Evolutionary conservation across 139 green algal species (phyloP).

Genomic region (Chlorella sp.): DNA sequence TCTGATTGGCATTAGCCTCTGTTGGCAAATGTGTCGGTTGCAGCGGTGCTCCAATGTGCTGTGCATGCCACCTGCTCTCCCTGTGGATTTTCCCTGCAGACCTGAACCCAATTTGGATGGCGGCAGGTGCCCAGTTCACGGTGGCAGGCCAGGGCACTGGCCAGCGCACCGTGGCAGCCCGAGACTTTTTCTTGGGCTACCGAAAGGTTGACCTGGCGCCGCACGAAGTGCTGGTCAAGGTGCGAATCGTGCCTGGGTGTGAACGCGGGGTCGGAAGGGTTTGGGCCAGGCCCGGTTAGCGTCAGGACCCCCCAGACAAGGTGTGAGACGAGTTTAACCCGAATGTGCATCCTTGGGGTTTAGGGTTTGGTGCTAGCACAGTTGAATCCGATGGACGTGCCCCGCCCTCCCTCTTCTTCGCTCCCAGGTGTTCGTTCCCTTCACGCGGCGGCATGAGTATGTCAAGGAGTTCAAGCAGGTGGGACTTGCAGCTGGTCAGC

Average conservation of each 20-base stretch:
- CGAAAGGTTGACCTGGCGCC: slow-evolving; percentile 79
- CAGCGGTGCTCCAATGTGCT: too few species aligned
- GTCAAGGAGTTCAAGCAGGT: slow-evolving; percentile 93
- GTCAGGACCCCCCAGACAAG: too few species aligned
- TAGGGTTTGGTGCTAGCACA: too few species aligned
- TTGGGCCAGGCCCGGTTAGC: too few species aligned
- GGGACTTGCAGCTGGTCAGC: background rate
- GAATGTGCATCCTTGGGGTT: too few species aligned
- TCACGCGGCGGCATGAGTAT: slow-evolving; percentile 82
- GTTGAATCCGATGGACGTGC: too few species aligned
- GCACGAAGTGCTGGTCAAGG: slow-evolving; percentile 79
- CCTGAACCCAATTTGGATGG: slow-evolving; percentile 30
- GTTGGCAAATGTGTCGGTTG: too few species aligned
- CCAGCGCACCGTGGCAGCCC: slow-evolving; percentile 48
- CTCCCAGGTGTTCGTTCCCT: slow-evolving; percentile 71
- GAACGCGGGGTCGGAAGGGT: too few species aligned
- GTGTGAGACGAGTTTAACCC: too few species aligned
- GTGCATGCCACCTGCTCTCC: background rate
- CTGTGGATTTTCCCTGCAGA: background rate
- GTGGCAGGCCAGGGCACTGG: slow-evolving; percentile 48
- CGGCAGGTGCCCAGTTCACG: slow-evolving; percentile 58
- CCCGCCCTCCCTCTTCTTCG: background rate
- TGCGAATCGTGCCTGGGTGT: background rate
- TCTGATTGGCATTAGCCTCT: too few species aligned
- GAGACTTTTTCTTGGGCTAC: slow-evolving; percentile 95